Base-by-base conservation (phyloP, 2,329 filamentous ascomycete species). In the Cordyceps militaris region DNA sequence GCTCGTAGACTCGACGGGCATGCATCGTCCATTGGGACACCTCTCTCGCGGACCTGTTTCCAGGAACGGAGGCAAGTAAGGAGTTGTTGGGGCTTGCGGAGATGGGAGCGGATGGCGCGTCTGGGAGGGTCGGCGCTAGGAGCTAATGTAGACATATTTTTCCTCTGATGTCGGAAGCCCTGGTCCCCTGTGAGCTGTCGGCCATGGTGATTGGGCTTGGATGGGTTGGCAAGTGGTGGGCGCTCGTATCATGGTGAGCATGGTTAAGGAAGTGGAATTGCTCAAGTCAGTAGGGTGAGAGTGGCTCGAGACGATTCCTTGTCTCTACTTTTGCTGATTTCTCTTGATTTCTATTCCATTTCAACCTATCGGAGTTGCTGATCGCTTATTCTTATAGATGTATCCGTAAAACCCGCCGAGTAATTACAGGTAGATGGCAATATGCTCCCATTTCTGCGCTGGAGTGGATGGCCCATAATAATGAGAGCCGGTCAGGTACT, bases 121-220 rank as follows among this genome's bases (percentile, higher is more conserved):
- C 38, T 40, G n/a, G 24, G n/a, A 26, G 16, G 23, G 42, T n/a
- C 13, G 51, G 40, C 9, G 23, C 52, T 46, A 55, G 23, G 10
- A 26, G 16, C 52, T 30, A 55, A 55, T 55, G 28, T 21, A 43
- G 52, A 38, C 52, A 55, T 36, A 55, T 38, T 55, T 46, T 36
- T 30, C 24, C 21, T 19, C 9, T 13, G 14, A 32, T 10, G 30
- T 32, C 24, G 24, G 19, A 32, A 28, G 5, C 42, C 52, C 42
- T 47, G 52, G n/a, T n/a, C n/a, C n/a, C n/a, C 36, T 30, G 38
- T 26, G 42, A n/a, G 26, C 11, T 16, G n/a, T n/a, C 14, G 5
- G 34, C 34, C 9, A 26, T 38, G 44, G 19, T 47, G 24, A 47
- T 47, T 28, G 44, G 44, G 24, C 19, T 47, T 42, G 44, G 24